Percentiles rank a stretch among this genome's conserved stretches.
phyloP scores from a whole-genome alignment of 257 asterid genomes.

The Solanum pimpinellifolium region DNA sequence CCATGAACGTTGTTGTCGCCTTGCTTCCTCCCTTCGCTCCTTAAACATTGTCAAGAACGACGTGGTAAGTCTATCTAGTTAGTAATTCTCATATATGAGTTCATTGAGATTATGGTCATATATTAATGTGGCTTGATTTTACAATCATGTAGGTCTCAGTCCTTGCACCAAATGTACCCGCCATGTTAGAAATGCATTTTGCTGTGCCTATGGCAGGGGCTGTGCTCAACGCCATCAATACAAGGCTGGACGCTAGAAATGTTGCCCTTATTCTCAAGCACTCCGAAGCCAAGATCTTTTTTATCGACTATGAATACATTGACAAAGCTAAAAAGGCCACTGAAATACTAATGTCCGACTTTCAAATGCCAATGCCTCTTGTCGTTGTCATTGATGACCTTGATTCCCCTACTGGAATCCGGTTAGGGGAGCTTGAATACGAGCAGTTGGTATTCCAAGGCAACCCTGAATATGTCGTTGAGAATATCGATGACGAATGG shows the following conservation, averaged over 20 bases:
- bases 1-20: conserved; percentile 55
- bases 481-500: conserved; percentile 52
- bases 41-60: conserved; percentile 40
- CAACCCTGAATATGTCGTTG: conserved; percentile 16
- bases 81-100: not conserved
- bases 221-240: conserved; percentile 65
- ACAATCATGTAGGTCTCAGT: conserved; percentile 47
- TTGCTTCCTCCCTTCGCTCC: conserved; percentile 56
- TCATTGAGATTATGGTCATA: too few relatives aligned
- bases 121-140: not conserved
- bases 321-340: conserved; percentile 45
- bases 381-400: conserved; percentile 63
- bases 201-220: conserved; percentile 99
- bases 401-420: conserved; percentile 33
- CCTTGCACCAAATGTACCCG: conserved; percentile 84
- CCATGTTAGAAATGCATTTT: conserved; percentile 78
- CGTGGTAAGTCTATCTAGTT: conserved; percentile 36
- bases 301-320: conserved; percentile 46
- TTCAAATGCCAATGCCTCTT: conserved; percentile 20
- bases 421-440: conserved; percentile 53
- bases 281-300: conserved; percentile 58
- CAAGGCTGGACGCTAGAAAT: conserved; percentile 53
- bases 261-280: conserved; percentile 59
- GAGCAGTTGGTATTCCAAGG: conserved; percentile 42
- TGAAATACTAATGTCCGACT: conserved; percentile 14